Evolutionary conservation across 2,329 filamentous ascomycete genomes (phyloP).

Genomic region (Cytospora piceicola): DNA sequence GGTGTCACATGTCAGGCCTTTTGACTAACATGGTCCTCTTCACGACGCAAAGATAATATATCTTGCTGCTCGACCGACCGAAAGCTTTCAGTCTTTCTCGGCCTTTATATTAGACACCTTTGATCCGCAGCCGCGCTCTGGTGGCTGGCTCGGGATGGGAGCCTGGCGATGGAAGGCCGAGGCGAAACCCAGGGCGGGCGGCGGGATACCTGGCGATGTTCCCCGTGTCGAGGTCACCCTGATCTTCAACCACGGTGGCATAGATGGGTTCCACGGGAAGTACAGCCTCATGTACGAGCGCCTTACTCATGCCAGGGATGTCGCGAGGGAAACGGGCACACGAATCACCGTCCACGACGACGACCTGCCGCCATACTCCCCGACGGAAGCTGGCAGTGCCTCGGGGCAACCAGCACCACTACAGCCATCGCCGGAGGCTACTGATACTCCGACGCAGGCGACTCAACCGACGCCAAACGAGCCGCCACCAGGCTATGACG

Average conservation of each 20-base stretch:
- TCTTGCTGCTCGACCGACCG: constrained; percentile 72
- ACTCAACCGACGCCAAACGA: constrained; percentile 61
- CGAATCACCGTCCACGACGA: constrained; percentile 67
- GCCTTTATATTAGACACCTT: constrained; percentile 84
- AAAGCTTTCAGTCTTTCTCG: constrained; percentile 82
- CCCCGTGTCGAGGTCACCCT: constrained; percentile 79
- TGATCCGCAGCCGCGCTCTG: constrained; percentile 80
- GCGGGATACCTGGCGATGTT: constrained; percentile 76
- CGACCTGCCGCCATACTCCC: constrained; percentile 80
- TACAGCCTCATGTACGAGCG: constrained; percentile 87
- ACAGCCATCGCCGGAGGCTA: constrained; percentile 35
- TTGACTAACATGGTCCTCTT: neutral
- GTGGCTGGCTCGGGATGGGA: constrained; percentile 74
- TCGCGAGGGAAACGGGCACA: constrained; percentile 69
- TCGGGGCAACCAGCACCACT: constrained; percentile 35
- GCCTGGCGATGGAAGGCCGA: constrained; percentile 86
- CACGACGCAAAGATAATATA: constrained; percentile 72
- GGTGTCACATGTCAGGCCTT: neutral
- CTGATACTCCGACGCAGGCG: constrained; percentile 32
- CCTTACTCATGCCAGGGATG: constrained; percentile 77
- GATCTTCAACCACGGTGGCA: constrained; percentile 93
- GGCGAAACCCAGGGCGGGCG: constrained; percentile 79
- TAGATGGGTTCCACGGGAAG: constrained; percentile 82
- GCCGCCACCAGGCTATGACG: constrained; percentile 89
- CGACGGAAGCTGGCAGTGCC: constrained; percentile 36